Evolutionary conservation across 2,329 filamentous ascomycete genomes (phyloP), one percentile per base, ranked within the genome.

Genomic region (Stagonosporopsis rhizophila): DNA sequence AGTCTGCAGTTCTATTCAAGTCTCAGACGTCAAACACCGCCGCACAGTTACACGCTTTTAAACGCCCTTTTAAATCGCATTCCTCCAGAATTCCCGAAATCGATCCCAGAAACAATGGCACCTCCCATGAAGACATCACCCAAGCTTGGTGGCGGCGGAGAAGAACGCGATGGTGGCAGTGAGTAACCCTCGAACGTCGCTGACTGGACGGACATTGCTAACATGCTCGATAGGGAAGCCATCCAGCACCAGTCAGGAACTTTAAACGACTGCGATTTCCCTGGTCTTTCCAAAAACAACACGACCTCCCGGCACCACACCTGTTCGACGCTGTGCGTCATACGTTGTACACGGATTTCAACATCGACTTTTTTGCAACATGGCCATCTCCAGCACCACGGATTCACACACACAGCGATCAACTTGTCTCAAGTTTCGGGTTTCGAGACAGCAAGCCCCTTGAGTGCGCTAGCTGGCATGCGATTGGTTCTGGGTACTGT

Each of bases 151-250:
- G 38, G 42, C 20, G 30, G 30, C 11, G 52, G 48, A 12, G 30
- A 61, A 11, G 41, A 61, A 23, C 41, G 63, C 39, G 71, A 72
- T 44, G 68, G 67, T 46, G 61, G 56, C 38, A 48, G 66, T 68
- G 60, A 62, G 66, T 65, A n/a, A 27, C 19, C 32, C 27, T 46
- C 27, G 15, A 25, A 27, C n/a, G 28, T 49, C 35, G 34, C 44
- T 25, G 49, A 37, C 44, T 19, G 35, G 40, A 39, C 8, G 20
- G 35, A 30, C 27, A 34, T 40, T 15, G 40, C 56, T 59, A 28
- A 51, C 51, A 55, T 51, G 42, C 42, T 56, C 50, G 56, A 58
- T 56, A 66, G 61, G 60, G 44, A 64, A 64, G 46, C 62, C 58
- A 20, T 58, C 48, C 32, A 44, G 14, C 11, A 25, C 51, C 57